phyloP scores from a whole-genome alignment of 2,329 filamentous ascomycete genomes.

The Pyricularia grisea region DNA sequence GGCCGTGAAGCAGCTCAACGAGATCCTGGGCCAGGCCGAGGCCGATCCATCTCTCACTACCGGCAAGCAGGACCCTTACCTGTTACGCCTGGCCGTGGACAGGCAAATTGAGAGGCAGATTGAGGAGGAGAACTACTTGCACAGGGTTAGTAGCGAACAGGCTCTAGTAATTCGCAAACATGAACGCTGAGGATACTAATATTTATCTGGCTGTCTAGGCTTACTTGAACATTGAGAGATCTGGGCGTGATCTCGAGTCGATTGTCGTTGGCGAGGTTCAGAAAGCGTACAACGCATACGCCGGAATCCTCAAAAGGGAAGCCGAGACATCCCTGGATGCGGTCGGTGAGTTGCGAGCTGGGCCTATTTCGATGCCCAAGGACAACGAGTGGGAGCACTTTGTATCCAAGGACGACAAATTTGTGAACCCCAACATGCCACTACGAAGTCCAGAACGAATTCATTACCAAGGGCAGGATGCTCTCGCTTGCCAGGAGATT shows the following conservation, averaged over 20 bases:
- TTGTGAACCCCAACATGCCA: conserved; percentile 76
- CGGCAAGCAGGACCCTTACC: conserved; percentile 86
- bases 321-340: conserved; percentile 71
- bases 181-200: neutral
- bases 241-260: conserved; percentile 86
- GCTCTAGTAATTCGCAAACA: neutral
- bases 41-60: conserved; percentile 64
- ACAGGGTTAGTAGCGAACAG: conserved; percentile 56
- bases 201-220: conserved; percentile 42
- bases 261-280: conserved; percentile 97
- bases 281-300: conserved; percentile 92
- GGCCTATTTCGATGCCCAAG: conserved; percentile 87
- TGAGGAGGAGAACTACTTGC: conserved; percentile 94
- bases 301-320: conserved; percentile 84
- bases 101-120: conserved; percentile 86
- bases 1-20: conserved; percentile 71
- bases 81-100: conserved; percentile 78
- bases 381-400: conserved; percentile 87
- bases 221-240: conserved; percentile 88
- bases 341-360: conserved; percentile 71
- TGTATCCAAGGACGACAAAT: conserved; percentile 70
- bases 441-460: conserved; percentile 74
- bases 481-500: conserved; percentile 74
- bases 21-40: conserved; percentile 70
- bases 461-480: conserved; percentile 82